A percentile compares a stretch with the other conserved stretches of the same genome.
These are phyloP conservation scores for Monosporascus sp. DNA, from an alignment of 2,329 filamentous ascomycete species.

Conservation along the genomic window DNA sequence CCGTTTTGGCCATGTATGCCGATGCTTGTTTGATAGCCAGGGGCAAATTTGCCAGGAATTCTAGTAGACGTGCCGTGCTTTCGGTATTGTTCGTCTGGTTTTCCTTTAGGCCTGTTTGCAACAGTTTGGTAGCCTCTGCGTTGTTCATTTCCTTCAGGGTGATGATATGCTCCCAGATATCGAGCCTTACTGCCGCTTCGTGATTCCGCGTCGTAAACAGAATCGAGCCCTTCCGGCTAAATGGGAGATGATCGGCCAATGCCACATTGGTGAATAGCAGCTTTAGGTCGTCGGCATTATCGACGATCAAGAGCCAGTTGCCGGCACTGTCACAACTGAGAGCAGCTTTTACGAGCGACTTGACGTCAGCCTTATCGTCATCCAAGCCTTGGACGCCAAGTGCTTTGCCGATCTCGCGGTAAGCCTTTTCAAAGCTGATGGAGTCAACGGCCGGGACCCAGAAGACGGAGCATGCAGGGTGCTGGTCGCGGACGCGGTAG, in stretches of 20 bases:
- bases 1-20: constrained; percentile 27
- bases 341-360: too few species aligned
- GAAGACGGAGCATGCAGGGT: too few species aligned
- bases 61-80: constrained; percentile 18
- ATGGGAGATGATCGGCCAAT: constrained; percentile 20
- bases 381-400: too few species aligned
- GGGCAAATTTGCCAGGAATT: constrained; percentile 24
- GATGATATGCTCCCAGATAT: background rate
- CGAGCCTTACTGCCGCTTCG: constrained; percentile 3
- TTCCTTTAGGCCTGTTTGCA: background rate
- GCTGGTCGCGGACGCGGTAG: too few species aligned
- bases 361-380: too few species aligned
- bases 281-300: too few species aligned
- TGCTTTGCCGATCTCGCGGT: too few species aligned
- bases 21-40: constrained; percentile 31
- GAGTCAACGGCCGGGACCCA: too few species aligned
- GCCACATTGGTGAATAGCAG: too few species aligned
- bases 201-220: constrained; percentile 23
- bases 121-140: background rate
- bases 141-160: background rate
- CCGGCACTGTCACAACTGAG: too few species aligned
- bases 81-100: constrained; percentile 1
- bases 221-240: constrained; percentile 21
- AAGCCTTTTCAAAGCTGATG: too few species aligned
- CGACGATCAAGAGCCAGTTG: too few species aligned